Percentiles rank a stretch among this genome's conserved stretches.
Conservation (phyloP, 192 early-diverging fungal genomes). For the Linnemannia schmuckeri region DNA sequence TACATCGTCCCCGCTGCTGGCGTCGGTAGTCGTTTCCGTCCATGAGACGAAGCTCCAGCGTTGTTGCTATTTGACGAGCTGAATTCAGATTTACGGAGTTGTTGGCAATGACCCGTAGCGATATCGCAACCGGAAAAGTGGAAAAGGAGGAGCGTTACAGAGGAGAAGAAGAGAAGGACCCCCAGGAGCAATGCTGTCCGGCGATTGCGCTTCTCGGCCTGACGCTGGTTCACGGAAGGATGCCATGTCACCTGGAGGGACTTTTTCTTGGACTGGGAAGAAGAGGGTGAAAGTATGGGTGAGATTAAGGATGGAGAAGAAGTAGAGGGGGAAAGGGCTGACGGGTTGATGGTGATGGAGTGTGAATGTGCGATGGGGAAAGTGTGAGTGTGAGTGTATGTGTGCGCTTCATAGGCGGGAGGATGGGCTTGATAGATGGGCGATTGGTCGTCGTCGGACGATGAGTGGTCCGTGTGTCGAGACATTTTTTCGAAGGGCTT, state of each 20-base stretch:
- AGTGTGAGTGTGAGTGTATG: not conserved
- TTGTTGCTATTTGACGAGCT: not conserved
- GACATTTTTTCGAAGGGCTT: not conserved
- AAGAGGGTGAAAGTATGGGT: not conserved
- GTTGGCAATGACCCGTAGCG: conserved; percentile 38
- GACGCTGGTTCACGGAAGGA: conserved; percentile 45
- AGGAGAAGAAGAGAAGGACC: conserved; percentile 36
- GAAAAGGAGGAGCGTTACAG: conserved; percentile 29
- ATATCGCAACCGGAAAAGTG: conserved; percentile 43
- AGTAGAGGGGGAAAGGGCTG: not conserved
- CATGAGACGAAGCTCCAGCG: not conserved
- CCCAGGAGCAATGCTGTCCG: conserved; percentile 17
- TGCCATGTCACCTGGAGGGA: conserved; percentile 49
- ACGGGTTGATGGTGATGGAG: not conserved
- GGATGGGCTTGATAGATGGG: conserved; percentile 16
- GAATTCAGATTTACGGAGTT: not conserved
- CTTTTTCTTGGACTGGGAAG: conserved; percentile 2
- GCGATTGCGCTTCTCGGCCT: conserved; percentile 32
- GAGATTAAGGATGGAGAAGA: not conserved
- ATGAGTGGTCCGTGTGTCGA: conserved; percentile 1
- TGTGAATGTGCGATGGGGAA: not conserved
- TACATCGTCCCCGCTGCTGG: not conserved
- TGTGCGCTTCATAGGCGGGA: not conserved
- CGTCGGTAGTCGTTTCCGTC: not conserved
- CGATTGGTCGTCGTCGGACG: not conserved